phyloP scores from a whole-genome alignment of 345 rosid genomes.

The Bruguiera sexangula region DNA sequence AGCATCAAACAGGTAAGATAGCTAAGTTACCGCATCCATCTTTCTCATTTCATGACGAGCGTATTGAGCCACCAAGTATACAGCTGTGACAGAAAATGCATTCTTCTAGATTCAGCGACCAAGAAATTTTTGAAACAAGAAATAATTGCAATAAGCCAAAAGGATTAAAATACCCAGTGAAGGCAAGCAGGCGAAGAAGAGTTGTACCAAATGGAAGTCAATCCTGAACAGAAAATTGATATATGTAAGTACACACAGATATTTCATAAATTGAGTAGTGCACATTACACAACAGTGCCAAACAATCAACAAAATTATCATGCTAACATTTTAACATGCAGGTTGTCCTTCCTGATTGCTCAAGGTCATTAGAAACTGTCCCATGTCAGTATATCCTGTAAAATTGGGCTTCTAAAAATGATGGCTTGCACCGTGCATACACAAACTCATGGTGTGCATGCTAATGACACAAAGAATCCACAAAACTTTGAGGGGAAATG shows the following conservation, averaged over 20 bases:
- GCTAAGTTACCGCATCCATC: constrained; percentile 70
- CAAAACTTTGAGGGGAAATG: not conserved
- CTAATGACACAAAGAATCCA: too few species aligned
- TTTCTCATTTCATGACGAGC: constrained; percentile 74
- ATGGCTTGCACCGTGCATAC: too few species aligned
- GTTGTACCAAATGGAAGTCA: constrained; percentile 91
- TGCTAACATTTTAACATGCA: not conserved
- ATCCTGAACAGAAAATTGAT: constrained; percentile 49
- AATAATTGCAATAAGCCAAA: constrained; percentile 11
- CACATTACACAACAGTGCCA: not conserved
- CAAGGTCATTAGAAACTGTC: not conserved
- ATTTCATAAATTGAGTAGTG: not conserved
- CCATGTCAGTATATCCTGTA: too few species aligned
- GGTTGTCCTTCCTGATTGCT: not conserved
- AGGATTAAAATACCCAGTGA: constrained; percentile 58
- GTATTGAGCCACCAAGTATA: constrained; percentile 80
- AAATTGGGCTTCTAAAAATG: too few species aligned
- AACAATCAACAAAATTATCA: not conserved
- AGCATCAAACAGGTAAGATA: not conserved
- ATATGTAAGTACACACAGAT: constrained; percentile 17
- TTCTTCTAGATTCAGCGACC: constrained; percentile 27
- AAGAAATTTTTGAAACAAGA: constrained; percentile 5
- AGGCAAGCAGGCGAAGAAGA: constrained; percentile 92
- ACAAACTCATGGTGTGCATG: too few species aligned
- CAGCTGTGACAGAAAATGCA: constrained; percentile 48